Conservation (phyloP, 2,329 filamentous ascomycete species). For the Aureobasidium sp. region DNA sequence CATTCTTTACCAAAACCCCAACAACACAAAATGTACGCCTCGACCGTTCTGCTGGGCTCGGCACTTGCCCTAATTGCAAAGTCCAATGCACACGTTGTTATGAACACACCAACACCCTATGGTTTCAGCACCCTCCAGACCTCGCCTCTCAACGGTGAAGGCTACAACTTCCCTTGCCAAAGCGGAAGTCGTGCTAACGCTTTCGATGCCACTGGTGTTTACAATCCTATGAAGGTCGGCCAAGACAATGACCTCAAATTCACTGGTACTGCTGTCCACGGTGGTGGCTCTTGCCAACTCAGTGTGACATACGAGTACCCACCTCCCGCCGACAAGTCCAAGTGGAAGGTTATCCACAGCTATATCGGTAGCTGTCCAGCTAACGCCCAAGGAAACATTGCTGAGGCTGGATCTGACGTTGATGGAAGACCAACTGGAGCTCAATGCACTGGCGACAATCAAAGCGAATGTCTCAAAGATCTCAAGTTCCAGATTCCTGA, state of each 20-base stretch:
- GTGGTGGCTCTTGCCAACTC: slow-evolving; percentile 87
- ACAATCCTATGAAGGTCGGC: slow-evolving; percentile 57
- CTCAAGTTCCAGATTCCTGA: slow-evolving; percentile 66
- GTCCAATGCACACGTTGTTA: slow-evolving; percentile 63
- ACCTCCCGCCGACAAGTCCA: neutral
- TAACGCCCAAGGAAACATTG: slow-evolving; percentile 46
- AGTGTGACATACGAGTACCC: slow-evolving; percentile 68
- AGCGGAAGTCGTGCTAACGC: slow-evolving; percentile 29
- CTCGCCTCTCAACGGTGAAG: slow-evolving; percentile 46
- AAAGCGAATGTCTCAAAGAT: slow-evolving; percentile 32
- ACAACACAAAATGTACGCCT: neutral
- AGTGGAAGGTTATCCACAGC: slow-evolving; percentile 83
- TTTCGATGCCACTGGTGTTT: slow-evolving; percentile 42
- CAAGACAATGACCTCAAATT: slow-evolving; percentile 55
- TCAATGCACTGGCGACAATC: slow-evolving; percentile 12
- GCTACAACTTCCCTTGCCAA: slow-evolving; percentile 74
- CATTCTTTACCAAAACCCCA: neutral
- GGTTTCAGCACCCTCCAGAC: slow-evolving; percentile 46
- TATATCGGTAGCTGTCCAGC: slow-evolving; percentile 71
- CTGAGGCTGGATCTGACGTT: slow-evolving; percentile 20
- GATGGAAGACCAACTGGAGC: slow-evolving; percentile 22
- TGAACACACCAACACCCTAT: slow-evolving; percentile 62
- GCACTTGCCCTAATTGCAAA: neutral
- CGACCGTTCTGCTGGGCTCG: neutral
- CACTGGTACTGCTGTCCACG: slow-evolving; percentile 67